phyloP scores from a whole-genome alignment of 176 grass and related monocot species.

The Tillandsia fasciculata region DNA sequence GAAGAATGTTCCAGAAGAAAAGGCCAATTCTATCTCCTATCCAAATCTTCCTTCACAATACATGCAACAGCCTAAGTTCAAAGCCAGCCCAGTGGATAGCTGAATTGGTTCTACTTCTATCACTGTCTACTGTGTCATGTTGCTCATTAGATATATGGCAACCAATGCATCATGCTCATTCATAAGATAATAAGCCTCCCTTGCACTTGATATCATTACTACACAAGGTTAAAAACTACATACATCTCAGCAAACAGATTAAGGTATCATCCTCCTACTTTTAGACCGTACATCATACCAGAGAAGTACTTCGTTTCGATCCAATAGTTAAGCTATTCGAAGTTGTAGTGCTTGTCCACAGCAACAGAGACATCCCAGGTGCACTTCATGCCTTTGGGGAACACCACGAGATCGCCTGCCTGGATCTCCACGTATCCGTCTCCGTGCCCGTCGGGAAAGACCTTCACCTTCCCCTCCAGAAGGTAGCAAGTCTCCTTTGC shows the following conservation, averaged over 20 bases:
- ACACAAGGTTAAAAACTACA: not conserved
- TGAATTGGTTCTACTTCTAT: too few relatives aligned
- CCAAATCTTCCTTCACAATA: too few relatives aligned
- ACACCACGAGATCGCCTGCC: conserved; percentile 83
- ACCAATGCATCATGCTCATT: too few relatives aligned
- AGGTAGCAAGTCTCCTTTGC: conserved; percentile 96
- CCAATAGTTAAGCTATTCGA: conserved; percentile 39
- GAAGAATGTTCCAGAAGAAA: too few relatives aligned
- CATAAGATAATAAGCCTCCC: too few relatives aligned
- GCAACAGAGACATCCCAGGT: conserved; percentile 87
- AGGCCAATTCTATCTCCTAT: too few relatives aligned
- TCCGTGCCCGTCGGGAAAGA: conserved; percentile 76
- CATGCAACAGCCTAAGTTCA: too few relatives aligned
- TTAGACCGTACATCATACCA: not conserved
- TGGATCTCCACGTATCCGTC: conserved; percentile 80
- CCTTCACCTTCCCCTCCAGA: conserved; percentile 94
- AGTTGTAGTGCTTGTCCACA: conserved; percentile 92
- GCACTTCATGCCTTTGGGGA: conserved; percentile 91
- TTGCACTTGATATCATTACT: too few relatives aligned
- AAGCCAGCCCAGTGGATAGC: too few relatives aligned
- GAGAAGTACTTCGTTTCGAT: not conserved
- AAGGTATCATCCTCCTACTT: not conserved
- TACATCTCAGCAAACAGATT: not conserved
- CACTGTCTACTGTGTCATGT: too few relatives aligned
- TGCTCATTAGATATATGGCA: too few relatives aligned